phyloP scores from a whole-genome alignment of 169 alveolate genomes.

The Plasmodium relictum region DNA sequence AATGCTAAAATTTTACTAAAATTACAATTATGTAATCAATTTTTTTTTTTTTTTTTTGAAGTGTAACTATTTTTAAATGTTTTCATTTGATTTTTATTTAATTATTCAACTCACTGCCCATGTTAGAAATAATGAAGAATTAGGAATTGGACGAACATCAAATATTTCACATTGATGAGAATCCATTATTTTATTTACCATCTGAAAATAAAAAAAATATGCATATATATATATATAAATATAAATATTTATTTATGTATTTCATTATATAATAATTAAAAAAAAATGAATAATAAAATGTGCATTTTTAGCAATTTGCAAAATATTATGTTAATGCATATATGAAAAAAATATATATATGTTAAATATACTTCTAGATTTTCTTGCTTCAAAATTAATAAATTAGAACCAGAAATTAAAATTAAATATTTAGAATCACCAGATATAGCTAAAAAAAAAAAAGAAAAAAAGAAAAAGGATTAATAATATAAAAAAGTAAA shows the following conservation, averaged over 20 bases:
- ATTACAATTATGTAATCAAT: too few relatives aligned
- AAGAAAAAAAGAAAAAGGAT: not conserved
- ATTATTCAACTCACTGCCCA: conserved; percentile 50
- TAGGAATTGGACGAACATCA: conserved; percentile 27
- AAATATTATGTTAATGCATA: not conserved
- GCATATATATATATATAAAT: not conserved
- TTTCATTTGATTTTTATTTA: not conserved
- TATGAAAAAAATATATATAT: not conserved
- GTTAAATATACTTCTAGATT: conserved; percentile 14
- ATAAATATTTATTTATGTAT: not conserved
- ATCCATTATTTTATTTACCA: conserved; percentile 55
- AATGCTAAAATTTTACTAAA: too few relatives aligned
- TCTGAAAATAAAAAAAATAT: not conserved
- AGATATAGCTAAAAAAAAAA: conserved; percentile 23
- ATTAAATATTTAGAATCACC: conserved; percentile 33
- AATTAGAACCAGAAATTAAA: conserved; percentile 20
- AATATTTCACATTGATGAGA: conserved; percentile 17
- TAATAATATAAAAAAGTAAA: conserved; percentile 3
- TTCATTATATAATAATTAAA: not conserved
- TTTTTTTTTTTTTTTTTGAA: not conserved
- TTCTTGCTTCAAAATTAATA: conserved; percentile 43
- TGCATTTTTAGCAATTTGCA: too few relatives aligned
- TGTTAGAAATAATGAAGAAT: conserved; percentile 29
- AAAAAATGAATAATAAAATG: not conserved
- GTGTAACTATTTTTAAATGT: not conserved